phyloP scores from a whole-genome alignment of 2,329 filamentous ascomycete species.

The Fusarium sp. region DNA sequence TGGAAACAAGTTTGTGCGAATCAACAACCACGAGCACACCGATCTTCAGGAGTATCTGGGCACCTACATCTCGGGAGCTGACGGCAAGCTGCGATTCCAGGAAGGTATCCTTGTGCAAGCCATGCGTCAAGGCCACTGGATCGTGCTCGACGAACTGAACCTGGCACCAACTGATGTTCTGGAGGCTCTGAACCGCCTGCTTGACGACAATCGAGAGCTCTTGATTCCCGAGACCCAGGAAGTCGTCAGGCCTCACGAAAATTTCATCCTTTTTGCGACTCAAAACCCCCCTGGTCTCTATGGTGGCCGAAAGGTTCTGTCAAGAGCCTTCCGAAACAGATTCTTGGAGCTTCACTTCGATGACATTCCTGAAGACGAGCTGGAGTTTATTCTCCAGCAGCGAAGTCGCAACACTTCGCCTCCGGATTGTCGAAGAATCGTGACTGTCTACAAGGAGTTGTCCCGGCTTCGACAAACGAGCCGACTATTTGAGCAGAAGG shows the following conservation, averaged over 20 bases:
- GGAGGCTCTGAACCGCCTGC: conserved; percentile 91
- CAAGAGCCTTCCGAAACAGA: conserved; percentile 93
- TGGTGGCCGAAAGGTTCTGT: conserved; percentile 91
- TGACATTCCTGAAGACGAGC: conserved; percentile 94
- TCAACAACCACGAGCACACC: conserved; percentile 99
- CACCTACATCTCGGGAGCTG: conserved; percentile 86
- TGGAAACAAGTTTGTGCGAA: conserved; percentile 95
- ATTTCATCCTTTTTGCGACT: conserved; percentile 98
- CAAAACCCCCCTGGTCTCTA: conserved; percentile 97
- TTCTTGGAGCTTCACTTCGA: conserved; percentile 98
- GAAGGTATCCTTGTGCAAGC: conserved; percentile 95
- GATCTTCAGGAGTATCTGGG: conserved; percentile 98
- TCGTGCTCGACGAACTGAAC: conserved; percentile 97
- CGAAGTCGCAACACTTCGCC: conserved; percentile 88
- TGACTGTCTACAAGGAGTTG: conserved; percentile 92
- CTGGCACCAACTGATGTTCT: conserved; percentile 96
- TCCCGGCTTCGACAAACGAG: conserved; percentile 90
- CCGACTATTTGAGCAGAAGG: conserved; percentile 94
- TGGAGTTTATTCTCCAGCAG: conserved; percentile 90
- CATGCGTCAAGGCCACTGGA: conserved; percentile 94
- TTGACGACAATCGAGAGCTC: conserved; percentile 96
- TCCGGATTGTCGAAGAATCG: conserved; percentile 90
- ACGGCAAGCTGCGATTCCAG: conserved; percentile 89
- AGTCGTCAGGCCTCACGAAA: conserved; percentile 87
- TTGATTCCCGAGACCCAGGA: conserved; percentile 98